Conservation (phyloP, 192 early-diverging fungal species). For the Gonapodya prolifera region DNA sequence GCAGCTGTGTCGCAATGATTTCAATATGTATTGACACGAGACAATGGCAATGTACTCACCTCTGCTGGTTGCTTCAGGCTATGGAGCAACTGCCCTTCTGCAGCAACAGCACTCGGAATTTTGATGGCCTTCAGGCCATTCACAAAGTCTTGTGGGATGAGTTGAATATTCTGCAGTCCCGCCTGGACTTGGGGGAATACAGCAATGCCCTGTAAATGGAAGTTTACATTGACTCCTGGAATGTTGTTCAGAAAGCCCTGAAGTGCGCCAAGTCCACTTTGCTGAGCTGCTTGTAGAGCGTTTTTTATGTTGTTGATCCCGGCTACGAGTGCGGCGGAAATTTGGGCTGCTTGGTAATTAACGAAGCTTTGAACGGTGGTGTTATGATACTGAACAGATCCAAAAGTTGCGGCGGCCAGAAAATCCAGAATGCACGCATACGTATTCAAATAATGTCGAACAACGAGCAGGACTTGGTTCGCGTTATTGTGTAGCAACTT, state of each 20-base stretch:
- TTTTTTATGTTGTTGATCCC: not conserved
- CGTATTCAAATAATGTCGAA: not conserved
- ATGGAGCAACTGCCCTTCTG: not conserved
- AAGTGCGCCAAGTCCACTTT: not conserved
- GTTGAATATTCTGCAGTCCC: not conserved
- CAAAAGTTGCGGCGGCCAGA: not conserved
- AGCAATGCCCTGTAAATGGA: not conserved
- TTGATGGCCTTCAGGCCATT: not conserved
- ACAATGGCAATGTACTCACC: too few species aligned
- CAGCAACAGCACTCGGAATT: not conserved
- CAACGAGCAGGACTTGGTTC: too few species aligned
- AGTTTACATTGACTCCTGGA: not conserved
- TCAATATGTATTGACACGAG: too few species aligned
- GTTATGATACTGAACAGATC: not conserved
- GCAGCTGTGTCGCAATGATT: not conserved
- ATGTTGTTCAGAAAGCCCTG: not conserved
- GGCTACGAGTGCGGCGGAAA: not conserved
- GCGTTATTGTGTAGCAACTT: too few species aligned
- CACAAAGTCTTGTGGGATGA: not conserved
- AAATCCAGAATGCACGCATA: not conserved
- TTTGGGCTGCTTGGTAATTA: not conserved
- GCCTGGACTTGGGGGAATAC: not conserved
- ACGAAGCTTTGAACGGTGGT: not conserved
- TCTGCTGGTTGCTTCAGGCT: not conserved
- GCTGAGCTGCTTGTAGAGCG: not conserved